A percentile compares a stretch with the other conserved stretches of the same genome.
These are phyloP conservation scores for Anacardium occidentale DNA, from an alignment of 345 rosid genomes.

Conservation along the genomic window DNA sequence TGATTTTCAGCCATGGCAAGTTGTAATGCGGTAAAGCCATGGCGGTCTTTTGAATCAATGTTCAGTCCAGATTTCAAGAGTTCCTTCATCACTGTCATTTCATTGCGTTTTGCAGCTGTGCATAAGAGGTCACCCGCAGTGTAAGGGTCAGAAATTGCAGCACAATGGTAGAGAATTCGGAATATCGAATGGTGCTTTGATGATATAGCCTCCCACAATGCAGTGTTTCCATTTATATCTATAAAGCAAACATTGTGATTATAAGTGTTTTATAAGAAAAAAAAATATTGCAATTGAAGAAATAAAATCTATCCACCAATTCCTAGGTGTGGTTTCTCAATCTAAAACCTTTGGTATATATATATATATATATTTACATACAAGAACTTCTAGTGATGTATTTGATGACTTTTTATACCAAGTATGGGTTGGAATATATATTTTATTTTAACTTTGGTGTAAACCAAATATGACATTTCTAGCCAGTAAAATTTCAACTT, in stretches of 20 bases:
- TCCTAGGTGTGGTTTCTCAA: too few relatives aligned
- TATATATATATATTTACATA: too few relatives aligned
- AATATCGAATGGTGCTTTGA: constrained; percentile 61
- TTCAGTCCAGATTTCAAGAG: constrained; percentile 58
- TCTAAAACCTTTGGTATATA: too few relatives aligned
- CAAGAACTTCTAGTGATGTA: too few relatives aligned
- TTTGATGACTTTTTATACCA: too few relatives aligned
- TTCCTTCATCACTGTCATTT: constrained; percentile 51
- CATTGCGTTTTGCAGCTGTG: constrained; percentile 66
- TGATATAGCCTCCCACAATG: constrained; percentile 77
- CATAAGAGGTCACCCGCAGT: constrained; percentile 75
- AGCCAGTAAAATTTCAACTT: too few relatives aligned
- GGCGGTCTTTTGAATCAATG: constrained; percentile 54
- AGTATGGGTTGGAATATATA: too few relatives aligned
- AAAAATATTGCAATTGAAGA: too few relatives aligned
- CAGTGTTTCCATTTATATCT: constrained; percentile 72
- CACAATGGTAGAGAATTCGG: constrained; percentile 57
- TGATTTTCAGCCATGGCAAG: constrained; percentile 56
- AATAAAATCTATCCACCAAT: too few relatives aligned
- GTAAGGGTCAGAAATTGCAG: constrained; percentile 54
- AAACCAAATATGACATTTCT: too few relatives aligned
- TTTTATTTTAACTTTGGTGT: too few relatives aligned
- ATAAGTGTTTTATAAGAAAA: background rate
- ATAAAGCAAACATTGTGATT: background rate
- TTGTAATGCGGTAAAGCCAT: constrained; percentile 62